Conservation (phyloP, 805 yeast genomes). For the Kodamaea laetipori region DNA sequence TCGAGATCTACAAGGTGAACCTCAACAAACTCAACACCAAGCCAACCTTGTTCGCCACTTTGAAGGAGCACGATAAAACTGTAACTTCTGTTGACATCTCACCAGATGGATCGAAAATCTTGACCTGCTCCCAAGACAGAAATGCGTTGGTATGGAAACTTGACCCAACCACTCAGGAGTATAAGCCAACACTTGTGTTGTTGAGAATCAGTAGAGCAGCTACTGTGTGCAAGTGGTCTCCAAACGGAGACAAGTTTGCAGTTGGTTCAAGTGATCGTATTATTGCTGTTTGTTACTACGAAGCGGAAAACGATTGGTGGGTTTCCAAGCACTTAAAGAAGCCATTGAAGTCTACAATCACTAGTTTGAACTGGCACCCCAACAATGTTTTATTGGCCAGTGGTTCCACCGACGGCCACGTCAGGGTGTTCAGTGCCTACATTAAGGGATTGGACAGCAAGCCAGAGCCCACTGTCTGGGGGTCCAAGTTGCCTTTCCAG, state of each 20-base stretch:
- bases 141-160: slow-evolving; percentile 94
- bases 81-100: slow-evolving; percentile 95
- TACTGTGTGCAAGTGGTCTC: slow-evolving; percentile 92
- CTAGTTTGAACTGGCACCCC: slow-evolving; percentile 89
- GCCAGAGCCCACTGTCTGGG: slow-evolving; percentile 87
- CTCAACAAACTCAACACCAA: slow-evolving; percentile 42
- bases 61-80: slow-evolving; percentile 87
- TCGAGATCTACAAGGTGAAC: slow-evolving; percentile 66
- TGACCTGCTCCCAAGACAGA: slow-evolving; percentile 97
- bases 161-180: slow-evolving; percentile 57
- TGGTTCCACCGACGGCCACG: slow-evolving; percentile 93
- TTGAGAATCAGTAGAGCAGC: slow-evolving; percentile 95
- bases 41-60: slow-evolving; percentile 64
- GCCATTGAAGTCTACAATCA: slow-evolving; percentile 86
- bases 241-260: slow-evolving; percentile 92
- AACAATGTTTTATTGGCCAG: slow-evolving; percentile 84
- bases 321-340: slow-evolving; percentile 95
- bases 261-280: slow-evolving; percentile 95
- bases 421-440: slow-evolving; percentile 84
- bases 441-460: slow-evolving; percentile 85
- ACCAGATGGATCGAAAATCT: slow-evolving; percentile 75
- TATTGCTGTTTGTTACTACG: slow-evolving; percentile 94
- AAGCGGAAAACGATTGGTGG: slow-evolving; percentile 99
- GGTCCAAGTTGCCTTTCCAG: slow-evolving; percentile 91
- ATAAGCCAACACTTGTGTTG: slow-evolving; percentile 87